phyloP scores from a whole-genome alignment of 2,329 filamentous ascomycete species.

The Pseudogymnoascus sp. region DNA sequence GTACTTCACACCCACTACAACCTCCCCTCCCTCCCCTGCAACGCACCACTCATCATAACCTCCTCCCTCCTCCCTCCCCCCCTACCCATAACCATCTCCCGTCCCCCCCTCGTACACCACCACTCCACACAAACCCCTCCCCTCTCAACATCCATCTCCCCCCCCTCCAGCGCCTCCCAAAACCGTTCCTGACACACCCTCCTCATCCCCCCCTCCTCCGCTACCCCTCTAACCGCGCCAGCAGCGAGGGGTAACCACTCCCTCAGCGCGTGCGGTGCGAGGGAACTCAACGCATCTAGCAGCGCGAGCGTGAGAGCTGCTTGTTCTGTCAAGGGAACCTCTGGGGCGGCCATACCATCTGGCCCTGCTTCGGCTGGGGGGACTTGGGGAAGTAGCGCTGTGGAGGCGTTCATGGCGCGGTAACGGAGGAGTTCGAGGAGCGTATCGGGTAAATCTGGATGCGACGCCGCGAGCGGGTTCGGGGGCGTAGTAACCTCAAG shows the following conservation, averaged over 20 bases:
- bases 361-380: conserved; percentile 16
- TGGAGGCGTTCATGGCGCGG: conserved; percentile 48
- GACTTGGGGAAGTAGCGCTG: conserved; percentile 30
- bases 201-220: conserved; percentile 48
- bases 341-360: conserved; percentile 24
- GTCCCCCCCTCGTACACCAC: conserved; percentile 50
- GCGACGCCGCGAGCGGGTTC: conserved; percentile 49
- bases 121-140: conserved; percentile 57
- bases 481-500: conserved; percentile 59
- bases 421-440: conserved; percentile 57
- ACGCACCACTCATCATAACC: conserved; percentile 8
- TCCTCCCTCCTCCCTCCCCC: conserved; percentile 11
- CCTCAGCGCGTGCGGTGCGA: conserved; percentile 50
- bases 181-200: conserved; percentile 52
- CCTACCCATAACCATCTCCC: conserved; percentile 22
- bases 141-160: conserved; percentile 65
- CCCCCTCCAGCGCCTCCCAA: conserved; percentile 56
- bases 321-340: conserved; percentile 47
- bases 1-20: neutral
- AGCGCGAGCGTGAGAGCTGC: conserved; percentile 55
- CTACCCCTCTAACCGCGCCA: conserved; percentile 44
- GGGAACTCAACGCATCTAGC: conserved; percentile 54
- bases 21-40: neutral
- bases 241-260: conserved; percentile 60
- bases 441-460: conserved; percentile 56